Conservation (phyloP, 1,284 basidiomycete genomes). For the Tilletia setariae region DNA sequence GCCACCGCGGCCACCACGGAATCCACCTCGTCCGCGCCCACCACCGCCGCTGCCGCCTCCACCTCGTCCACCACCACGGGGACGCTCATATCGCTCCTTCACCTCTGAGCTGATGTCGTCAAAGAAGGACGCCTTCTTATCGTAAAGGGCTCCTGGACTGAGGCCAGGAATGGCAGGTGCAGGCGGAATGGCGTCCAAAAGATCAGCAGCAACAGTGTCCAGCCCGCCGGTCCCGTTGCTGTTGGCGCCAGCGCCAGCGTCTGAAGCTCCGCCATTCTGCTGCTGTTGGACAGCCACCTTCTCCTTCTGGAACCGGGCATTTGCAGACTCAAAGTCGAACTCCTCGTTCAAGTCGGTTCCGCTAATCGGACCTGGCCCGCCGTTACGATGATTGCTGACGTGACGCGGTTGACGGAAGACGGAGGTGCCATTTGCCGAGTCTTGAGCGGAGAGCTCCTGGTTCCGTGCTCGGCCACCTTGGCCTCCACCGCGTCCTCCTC, state of each 20-base stretch:
- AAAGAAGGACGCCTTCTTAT: conserved; percentile 51
- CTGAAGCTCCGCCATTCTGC: conserved; percentile 5
- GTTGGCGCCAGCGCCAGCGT: conserved; percentile 14
- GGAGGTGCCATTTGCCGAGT: conserved; percentile 5
- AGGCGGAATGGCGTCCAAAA: conserved; percentile 43
- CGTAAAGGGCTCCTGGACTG: conserved; percentile 39
- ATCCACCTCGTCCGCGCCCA: conserved; percentile 23
- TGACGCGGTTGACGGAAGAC: conserved; percentile 2
- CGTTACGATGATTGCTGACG: not conserved
- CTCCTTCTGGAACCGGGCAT: conserved; percentile 49
- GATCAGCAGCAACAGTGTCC: not conserved
- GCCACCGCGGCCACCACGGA: conserved; percentile 24
- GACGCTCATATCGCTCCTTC: conserved; percentile 44
- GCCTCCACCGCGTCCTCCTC: not conserved
- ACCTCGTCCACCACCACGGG: not conserved
- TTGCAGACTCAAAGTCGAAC: conserved; percentile 51
- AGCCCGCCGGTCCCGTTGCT: too few species aligned
- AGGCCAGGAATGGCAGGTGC: conserved; percentile 23
- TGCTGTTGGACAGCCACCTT: conserved; percentile 11
- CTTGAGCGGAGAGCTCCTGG: not conserved
- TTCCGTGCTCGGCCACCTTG: not conserved
- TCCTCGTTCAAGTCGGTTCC: conserved; percentile 31
- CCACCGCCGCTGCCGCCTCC: conserved; percentile 1
- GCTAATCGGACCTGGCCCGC: not conserved
- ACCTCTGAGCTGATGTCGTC: conserved; percentile 51